Conservation (phyloP, 768 basidiomycete species). For the Russula ochroleuca region DNA sequence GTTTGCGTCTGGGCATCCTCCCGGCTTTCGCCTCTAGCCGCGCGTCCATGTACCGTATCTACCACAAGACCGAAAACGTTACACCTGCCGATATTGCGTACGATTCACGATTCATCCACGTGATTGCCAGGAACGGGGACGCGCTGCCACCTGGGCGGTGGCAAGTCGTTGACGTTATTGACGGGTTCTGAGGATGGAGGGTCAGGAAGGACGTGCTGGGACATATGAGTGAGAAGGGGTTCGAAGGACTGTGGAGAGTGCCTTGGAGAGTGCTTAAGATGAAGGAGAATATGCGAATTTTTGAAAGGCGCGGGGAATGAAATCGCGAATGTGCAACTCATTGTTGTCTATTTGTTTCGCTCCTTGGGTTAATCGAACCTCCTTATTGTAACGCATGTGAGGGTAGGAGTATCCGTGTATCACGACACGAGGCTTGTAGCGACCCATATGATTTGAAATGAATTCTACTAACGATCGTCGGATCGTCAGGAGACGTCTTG, state of each 20-base stretch:
- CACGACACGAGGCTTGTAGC: too few species aligned
- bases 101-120: slow-evolving; percentile 50
- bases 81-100: slow-evolving; percentile 40
- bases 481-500: too few species aligned
- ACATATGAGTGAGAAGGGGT: slow-evolving; percentile 30
- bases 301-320: slow-evolving; percentile 35
- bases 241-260: slow-evolving; percentile 24
- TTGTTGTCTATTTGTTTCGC: not conserved
- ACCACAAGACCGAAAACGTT: slow-evolving; percentile 79
- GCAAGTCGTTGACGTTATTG: slow-evolving; percentile 43
- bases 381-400: too few species aligned
- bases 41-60: slow-evolving; percentile 64
- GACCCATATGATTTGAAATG: too few species aligned
- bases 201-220: slow-evolving; percentile 31
- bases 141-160: slow-evolving; percentile 36
- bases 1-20: slow-evolving; percentile 27
- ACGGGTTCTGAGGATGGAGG: slow-evolving; percentile 44
- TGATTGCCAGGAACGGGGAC: slow-evolving; percentile 48
- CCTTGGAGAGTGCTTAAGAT: slow-evolving; percentile 37
- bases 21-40: slow-evolving; percentile 22
- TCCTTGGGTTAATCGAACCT: too few species aligned
- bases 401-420: too few species aligned
- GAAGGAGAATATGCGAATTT: slow-evolving; percentile 46
- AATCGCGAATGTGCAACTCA: not conserved
- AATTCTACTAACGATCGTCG: too few species aligned